Base-by-base conservation (phyloP, 306 rosid genomes). In the Psophocarpus tetragonolobus region DNA sequence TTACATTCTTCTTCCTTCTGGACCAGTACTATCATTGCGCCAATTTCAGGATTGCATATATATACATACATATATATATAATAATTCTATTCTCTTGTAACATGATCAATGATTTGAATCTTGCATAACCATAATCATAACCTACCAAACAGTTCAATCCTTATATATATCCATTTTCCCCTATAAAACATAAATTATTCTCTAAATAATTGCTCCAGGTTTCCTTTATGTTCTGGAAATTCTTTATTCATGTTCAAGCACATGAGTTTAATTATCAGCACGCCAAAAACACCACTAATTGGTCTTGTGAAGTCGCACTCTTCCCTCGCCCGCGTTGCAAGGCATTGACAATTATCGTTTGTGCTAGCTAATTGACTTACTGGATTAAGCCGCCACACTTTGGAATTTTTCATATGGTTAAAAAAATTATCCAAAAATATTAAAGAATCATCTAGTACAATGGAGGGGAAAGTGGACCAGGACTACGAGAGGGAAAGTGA, bases 221-320 rank as follows among this genome's bases (percentile, higher is more conserved):
- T 80, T 80, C 63, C 45, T 61, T 60, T 63, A 63, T 72, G 51
- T 3, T 41, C 44, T 80, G 32, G 57, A 73, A 67, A 53, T 47
- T 67, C 39, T 51, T 26, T 61, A 68, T 83, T 83, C 51, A 76
- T 73, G 68, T 53, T 61, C 54, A 38, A 15, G 75, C 78, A 82
- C 79, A 71, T 76, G 82, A 71, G 35, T 39, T 13, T 42, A 14
- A 44, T 58, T 12, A 70, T 39, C 45, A 39, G 8, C 58, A 9
- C 11, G 3, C 32, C 61, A 38, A 56, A 71, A 41, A 74, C 64
- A 29, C 71, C 39, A 4, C 60, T 41, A 12, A 27, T 4, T 57
- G 3, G 5, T 26, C 17, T 8, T 56, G 17, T n/a, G n/a, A n/a
- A n/a, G n/a, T n/a, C n/a, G n/a, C n/a, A 44, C 50, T 44, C 18